These are phyloP conservation scores for Fraxinus velutina DNA, from an alignment of 305 asterid genomes.

Conservation along the genomic window DNA sequence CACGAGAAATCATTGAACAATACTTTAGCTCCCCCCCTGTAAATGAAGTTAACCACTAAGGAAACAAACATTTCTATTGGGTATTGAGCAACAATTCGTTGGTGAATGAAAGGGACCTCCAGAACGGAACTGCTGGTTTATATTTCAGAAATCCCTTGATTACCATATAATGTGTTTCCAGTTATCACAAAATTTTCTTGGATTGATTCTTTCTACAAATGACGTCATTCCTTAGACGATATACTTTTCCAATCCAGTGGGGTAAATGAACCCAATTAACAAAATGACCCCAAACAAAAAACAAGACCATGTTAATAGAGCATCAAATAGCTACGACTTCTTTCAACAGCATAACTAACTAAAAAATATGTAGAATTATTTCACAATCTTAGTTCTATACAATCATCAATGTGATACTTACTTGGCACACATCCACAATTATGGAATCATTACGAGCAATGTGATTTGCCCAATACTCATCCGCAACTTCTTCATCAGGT, in stretches of 20 bases:
- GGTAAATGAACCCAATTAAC: neutral
- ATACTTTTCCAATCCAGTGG: neutral
- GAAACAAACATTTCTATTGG: neutral
- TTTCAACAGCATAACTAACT: neutral
- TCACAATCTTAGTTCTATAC: neutral
- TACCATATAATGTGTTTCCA: neutral
- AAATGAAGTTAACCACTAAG: neutral
- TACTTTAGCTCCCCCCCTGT: neutral
- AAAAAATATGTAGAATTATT: neutral
- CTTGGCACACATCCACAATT: neutral
- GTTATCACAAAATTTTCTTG: neutral
- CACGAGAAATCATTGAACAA: neutral
- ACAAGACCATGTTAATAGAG: neutral
- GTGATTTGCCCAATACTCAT: slow-evolving; percentile 99
- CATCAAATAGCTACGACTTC: neutral
- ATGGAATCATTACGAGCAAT: slow-evolving; percentile 83
- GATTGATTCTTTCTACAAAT: neutral
- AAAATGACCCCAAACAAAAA: neutral
- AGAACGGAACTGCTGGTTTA: neutral
- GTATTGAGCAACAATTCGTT: neutral
- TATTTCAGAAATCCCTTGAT: neutral
- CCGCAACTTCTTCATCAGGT: slow-evolving; percentile 96
- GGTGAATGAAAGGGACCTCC: neutral
- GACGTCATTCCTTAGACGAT: neutral
- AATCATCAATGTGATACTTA: neutral